phyloP scores from a whole-genome alignment of 1,139 yeast genomes.

The Diutina pseudorugosa region DNA sequence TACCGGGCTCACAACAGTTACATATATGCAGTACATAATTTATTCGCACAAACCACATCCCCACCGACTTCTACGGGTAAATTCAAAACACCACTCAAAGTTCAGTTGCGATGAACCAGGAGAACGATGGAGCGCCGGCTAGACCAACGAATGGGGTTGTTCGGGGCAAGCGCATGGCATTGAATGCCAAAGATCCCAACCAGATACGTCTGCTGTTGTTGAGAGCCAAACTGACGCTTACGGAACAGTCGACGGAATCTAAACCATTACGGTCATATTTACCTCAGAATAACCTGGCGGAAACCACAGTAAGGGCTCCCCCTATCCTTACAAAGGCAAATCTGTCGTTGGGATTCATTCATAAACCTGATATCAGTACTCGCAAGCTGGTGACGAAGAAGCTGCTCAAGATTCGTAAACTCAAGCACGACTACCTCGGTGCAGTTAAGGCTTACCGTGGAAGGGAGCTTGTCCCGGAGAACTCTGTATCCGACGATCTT shows the following conservation, averaged over 20 bases:
- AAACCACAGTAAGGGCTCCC: slow-evolving; percentile 4
- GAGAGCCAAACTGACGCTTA: slow-evolving; percentile 22
- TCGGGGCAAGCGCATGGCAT: slow-evolving; percentile 15
- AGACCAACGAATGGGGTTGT: not conserved
- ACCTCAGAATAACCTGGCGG: slow-evolving; percentile 10
- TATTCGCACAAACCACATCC: not conserved
- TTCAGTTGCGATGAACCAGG: not conserved
- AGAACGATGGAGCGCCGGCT: not conserved
- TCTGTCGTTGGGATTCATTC: slow-evolving; percentile 27
- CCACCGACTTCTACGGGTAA: not conserved
- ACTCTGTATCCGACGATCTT: slow-evolving; percentile 15
- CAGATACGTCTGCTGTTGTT: slow-evolving; percentile 17
- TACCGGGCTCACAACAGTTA: not conserved
- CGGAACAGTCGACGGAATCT: slow-evolving; percentile 5
- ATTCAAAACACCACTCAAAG: not conserved
- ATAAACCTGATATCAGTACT: slow-evolving; percentile 6
- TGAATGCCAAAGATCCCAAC: slow-evolving; percentile 39
- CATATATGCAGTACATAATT: not conserved
- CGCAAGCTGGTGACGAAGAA: slow-evolving; percentile 4
- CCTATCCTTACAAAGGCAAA: slow-evolving; percentile 25
- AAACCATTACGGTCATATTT: slow-evolving; percentile 7
- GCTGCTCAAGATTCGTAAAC: slow-evolving; percentile 6
- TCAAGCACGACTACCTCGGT: slow-evolving; percentile 6
- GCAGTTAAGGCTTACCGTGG: slow-evolving; percentile 6
- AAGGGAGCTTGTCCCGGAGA: slow-evolving; percentile 10